Evolutionary conservation across 2,329 filamentous ascomycete species (phyloP), one percentile per base, ranked within the genome.

Genomic region (Rachicladosporium sp.): DNA sequence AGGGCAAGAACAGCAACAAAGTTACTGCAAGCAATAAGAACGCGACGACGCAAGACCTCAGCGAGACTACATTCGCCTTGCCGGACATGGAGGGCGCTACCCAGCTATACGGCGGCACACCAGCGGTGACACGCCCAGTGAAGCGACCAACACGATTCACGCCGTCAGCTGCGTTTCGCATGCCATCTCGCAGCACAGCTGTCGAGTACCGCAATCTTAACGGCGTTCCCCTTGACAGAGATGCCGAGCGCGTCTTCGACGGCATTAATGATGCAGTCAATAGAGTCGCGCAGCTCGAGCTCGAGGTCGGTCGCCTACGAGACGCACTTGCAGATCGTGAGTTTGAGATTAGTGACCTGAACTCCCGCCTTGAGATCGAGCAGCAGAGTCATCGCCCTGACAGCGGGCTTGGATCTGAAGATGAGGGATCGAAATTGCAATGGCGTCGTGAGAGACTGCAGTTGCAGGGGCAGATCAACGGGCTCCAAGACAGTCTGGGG

Each of bases 181-280:
- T 42, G 40, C 40, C 40, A 27, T 33, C 36, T 6, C 57, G 61
- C 39, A 46, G 51, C 31, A 43, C 50, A n/a, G 58, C 56, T 10
- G 42, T 59, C 23, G 51, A 54, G 12, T 64, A 76, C 49, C 54
- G 64, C 9, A 64, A 67, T 0, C 57, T 79, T 11, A 67, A 75
- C 30, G 64, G 67, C 9, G 62, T 78, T 9, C 66, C 72, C 0
- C 65, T 78, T 34, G 75, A 75, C 0, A 66, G 71, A 9, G 75
- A 80, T 36, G 76, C 80, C 46, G 76, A 79, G 54, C 70, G 70
- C 2, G 68, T 80, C 33, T 76, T 76, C 50, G 65, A 72, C n/a
- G 74, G 73, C 8, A 60, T 80, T 10, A 67, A 75, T 38, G 58
- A 74, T 11, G 57, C 78, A 7, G 68, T 76, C 46, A 73, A 76